These are phyloP conservation scores for Phaeoacremonium minimum DNA, from an alignment of 2,329 filamentous ascomycete species.

Conservation along the genomic window DNA sequence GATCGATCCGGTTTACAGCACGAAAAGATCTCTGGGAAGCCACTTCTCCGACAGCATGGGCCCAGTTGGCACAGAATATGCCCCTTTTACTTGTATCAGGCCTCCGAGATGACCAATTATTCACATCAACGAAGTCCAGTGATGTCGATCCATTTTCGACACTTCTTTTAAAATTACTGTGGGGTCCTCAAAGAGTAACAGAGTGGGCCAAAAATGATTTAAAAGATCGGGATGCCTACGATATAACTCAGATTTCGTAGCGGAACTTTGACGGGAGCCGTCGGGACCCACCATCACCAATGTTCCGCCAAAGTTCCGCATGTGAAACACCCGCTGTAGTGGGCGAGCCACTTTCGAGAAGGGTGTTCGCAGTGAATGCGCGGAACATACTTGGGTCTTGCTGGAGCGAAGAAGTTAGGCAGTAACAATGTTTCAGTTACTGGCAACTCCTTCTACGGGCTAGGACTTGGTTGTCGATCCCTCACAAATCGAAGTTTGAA, in stretches of 20 bases:
- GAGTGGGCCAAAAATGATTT: not conserved
- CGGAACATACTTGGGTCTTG: too few relatives aligned
- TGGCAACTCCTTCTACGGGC: too few relatives aligned
- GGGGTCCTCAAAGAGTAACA: not conserved
- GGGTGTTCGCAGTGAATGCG: too few relatives aligned
- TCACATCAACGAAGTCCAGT: not conserved
- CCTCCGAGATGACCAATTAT: not conserved
- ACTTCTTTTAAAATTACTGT: not conserved
- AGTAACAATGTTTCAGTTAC: not conserved
- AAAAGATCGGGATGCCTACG: not conserved
- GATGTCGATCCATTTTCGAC: not conserved
- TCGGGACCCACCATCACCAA: not conserved
- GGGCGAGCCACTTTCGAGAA: too few relatives aligned
- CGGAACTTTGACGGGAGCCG: not conserved
- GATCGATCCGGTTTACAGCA: conserved; percentile 16
- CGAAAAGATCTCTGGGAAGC: conserved; percentile 15
- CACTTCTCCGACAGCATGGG: conserved; percentile 16
- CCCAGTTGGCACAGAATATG: not conserved
- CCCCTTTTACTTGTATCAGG: not conserved
- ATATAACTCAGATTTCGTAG: not conserved
- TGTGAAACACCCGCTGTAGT: too few relatives aligned
- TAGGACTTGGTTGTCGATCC: too few relatives aligned
- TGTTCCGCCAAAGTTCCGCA: not conserved
- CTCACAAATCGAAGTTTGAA: too few relatives aligned
- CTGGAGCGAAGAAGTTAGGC: not conserved